phyloP scores from a whole-genome alignment of 441 rosid species.

The Syzygium malaccense region DNA sequence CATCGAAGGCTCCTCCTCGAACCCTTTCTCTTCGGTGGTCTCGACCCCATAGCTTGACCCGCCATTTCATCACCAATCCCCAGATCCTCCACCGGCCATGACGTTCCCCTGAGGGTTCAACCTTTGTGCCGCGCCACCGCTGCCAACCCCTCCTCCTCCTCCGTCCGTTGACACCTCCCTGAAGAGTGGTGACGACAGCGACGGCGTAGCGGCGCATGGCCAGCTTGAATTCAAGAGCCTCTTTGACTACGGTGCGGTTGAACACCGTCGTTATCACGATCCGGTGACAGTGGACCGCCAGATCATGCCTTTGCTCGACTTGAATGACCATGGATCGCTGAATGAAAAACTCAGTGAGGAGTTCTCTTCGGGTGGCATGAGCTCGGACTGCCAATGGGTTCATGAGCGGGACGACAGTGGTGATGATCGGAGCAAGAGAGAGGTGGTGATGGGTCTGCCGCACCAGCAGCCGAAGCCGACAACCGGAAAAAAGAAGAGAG shows the following conservation, averaged over 20 bases:
- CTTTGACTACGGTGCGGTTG: not conserved
- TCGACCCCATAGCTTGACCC: too few species aligned
- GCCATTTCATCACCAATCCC: too few species aligned
- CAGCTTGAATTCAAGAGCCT: not conserved
- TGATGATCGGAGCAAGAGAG: slow-evolving; percentile 1
- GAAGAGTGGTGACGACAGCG: not conserved
- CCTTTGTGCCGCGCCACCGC: too few species aligned
- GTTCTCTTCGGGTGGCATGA: not conserved
- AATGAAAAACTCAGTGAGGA: too few species aligned
- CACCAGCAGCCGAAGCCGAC: not conserved
- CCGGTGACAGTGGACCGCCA: not conserved
- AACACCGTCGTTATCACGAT: not conserved
- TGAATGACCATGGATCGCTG: too few species aligned
- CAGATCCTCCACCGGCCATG: too few species aligned
- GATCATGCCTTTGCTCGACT: not conserved
- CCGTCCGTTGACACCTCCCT: not conserved
- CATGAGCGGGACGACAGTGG: not conserved
- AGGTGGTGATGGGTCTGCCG: not conserved
- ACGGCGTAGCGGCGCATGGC: not conserved
- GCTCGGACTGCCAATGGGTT: not conserved
- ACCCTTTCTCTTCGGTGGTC: too few species aligned
- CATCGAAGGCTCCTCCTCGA: too few species aligned
- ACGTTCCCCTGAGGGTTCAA: too few species aligned
- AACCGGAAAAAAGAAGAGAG: slow-evolving; percentile 5
- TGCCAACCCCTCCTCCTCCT: too few species aligned